Conservation (phyloP, 768 basidiomycete genomes). For the Naganishia friedmannii region DNA sequence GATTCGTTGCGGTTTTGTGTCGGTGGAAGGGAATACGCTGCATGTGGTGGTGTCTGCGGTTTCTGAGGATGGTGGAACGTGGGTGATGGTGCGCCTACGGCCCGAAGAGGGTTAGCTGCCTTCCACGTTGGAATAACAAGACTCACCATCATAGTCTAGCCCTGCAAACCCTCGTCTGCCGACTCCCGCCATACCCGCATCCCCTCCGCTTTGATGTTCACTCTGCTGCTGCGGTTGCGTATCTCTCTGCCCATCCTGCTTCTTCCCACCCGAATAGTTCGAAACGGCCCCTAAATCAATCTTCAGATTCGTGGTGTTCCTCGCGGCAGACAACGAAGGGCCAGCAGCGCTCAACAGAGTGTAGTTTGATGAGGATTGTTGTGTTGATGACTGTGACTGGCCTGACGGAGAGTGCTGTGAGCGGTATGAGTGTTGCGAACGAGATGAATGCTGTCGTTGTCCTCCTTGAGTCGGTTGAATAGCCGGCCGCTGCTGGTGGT, state of each 20-base stretch:
- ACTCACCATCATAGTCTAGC: conserved; percentile 61
- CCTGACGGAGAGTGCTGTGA: conserved; percentile 31
- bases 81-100: conserved; percentile 21
- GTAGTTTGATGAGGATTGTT: no score
- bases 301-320: conserved; percentile 12
- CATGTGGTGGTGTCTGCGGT: conserved; percentile 22
- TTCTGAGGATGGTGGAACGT: conserved; percentile 6
- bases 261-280: neutral
- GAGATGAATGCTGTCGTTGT: conserved; percentile 23
- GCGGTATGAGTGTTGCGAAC: conserved; percentile 32
- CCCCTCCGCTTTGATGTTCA: conserved; percentile 37
- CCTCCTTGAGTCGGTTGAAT: neutral
- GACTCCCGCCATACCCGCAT: conserved; percentile 74
- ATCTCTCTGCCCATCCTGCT: neutral
- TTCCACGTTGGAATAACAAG: neutral
- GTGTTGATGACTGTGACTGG: neutral
- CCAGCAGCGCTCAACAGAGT: no score
- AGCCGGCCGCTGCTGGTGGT: neutral
- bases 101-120: neutral
- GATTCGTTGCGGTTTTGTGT: neutral
- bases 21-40: neutral
- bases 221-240: neutral
- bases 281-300: neutral
- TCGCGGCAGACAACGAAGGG: conserved; percentile 14
- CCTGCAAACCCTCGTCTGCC: conserved; percentile 72